Evolutionary conservation across 768 basidiomycete species (phyloP).

Genomic region (Tubosaeta brunneosetosa): DNA sequence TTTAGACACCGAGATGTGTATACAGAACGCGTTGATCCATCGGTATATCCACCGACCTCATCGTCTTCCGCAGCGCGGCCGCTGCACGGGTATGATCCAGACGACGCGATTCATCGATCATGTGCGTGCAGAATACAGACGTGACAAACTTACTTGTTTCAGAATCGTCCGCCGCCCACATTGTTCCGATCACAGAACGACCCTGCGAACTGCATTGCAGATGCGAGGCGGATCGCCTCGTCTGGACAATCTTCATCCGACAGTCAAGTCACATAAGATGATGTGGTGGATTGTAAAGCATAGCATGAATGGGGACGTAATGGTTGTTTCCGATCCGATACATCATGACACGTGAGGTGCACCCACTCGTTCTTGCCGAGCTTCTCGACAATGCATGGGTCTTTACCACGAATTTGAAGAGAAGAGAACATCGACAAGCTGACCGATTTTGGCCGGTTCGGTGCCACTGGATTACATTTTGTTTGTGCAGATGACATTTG

Average conservation of each 20-base stretch:
- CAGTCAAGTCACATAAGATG: background rate
- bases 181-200: background rate
- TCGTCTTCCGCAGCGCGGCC: background rate
- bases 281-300: background rate
- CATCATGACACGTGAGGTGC: background rate
- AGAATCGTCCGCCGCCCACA: background rate
- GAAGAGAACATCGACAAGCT: background rate
- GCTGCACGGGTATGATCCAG: background rate
- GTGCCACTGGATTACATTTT: background rate
- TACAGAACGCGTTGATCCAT: background rate
- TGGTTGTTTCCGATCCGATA: background rate
- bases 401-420: background rate
- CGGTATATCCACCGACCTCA: background rate
- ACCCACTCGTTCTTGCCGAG: background rate
- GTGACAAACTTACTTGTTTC: background rate
- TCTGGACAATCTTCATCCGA: background rate
- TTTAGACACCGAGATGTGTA: background rate
- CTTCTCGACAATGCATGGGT: background rate
- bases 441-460: background rate
- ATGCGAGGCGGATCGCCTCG: background rate
- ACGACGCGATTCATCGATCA: background rate
- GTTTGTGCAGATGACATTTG: background rate
- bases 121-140: background rate
- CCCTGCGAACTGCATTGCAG: background rate
- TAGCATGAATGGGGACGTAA: background rate